Percentiles rank a stretch among this genome's conserved stretches.
Conservation (phyloP, 1,284 basidiomycete species). For the Acaromyces ingoldii region DNA sequence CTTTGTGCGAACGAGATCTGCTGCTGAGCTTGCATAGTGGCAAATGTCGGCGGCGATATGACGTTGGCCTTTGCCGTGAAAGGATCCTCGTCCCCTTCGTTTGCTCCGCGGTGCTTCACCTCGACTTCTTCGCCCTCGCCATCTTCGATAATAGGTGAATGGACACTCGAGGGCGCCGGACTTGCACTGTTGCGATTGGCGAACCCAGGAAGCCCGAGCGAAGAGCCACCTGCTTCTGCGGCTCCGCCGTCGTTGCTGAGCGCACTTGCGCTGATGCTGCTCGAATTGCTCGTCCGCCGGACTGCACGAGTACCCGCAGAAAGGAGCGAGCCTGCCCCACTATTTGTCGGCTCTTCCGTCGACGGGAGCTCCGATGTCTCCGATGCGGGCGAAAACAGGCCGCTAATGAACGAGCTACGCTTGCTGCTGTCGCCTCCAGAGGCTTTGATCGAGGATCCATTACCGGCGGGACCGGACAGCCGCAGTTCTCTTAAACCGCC, state of each 20-base stretch:
- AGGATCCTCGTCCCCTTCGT: constrained; percentile 1
- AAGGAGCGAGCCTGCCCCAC: neutral
- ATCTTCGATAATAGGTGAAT: neutral
- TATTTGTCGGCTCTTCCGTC: neutral
- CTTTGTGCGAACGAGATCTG: neutral
- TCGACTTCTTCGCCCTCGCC: neutral
- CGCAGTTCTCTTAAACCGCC: constrained; percentile 2
- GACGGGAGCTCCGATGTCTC: neutral
- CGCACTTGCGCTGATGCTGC: neutral
- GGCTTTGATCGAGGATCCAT: neutral
- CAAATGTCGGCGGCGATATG: neutral
- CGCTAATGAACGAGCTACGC: neutral
- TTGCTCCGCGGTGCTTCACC: neutral
- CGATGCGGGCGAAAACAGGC: neutral
- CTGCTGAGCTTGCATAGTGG: neutral
- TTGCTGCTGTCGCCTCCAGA: neutral
- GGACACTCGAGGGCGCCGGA: neutral
- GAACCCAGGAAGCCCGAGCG: neutral
- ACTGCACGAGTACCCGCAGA: neutral
- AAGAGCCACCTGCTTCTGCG: neutral
- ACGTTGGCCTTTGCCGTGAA: neutral
- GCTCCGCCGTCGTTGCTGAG: no score
- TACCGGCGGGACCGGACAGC: neutral
- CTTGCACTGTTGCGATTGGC: neutral
- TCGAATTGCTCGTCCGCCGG: constrained; percentile 4